Evolutionary conservation across 2,329 filamentous ascomycete species (phyloP).

Genomic region (Monosporascus sp.): DNA sequence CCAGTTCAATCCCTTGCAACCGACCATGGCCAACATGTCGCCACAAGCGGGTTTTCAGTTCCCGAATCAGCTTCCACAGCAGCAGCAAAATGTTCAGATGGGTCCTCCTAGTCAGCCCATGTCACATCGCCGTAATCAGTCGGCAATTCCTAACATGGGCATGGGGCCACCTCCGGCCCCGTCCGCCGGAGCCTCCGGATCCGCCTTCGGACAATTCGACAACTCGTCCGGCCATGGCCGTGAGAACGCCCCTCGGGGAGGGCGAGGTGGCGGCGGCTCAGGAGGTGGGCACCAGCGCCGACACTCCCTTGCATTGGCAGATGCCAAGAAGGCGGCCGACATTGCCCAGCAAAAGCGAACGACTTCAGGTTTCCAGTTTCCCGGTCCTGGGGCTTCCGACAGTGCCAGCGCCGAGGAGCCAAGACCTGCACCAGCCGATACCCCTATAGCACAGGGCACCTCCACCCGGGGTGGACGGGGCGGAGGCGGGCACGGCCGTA

Average conservation of each 20-base stretch:
- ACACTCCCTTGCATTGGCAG: slow-evolving; percentile 88
- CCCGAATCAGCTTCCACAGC: slow-evolving; percentile 66
- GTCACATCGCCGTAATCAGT: slow-evolving; percentile 96
- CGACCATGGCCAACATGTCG: slow-evolving; percentile 70
- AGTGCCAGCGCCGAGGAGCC: slow-evolving; percentile 54
- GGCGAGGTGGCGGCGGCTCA: slow-evolving; percentile 64
- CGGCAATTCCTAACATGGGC: slow-evolving; percentile 86
- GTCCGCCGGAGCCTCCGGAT: slow-evolving; percentile 81
- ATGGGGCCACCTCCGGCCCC: slow-evolving; percentile 87
- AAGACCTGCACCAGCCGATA: slow-evolving; percentile 42
- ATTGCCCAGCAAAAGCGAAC: slow-evolving; percentile 95
- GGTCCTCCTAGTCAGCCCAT: slow-evolving; percentile 71
- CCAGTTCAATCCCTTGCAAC: slow-evolving; percentile 73
- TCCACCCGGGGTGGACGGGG: slow-evolving; percentile 51
- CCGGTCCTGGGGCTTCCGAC: slow-evolving; percentile 63
- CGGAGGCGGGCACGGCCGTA: slow-evolving; percentile 58
- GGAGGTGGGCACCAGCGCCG: slow-evolving; percentile 82
- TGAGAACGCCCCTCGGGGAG: slow-evolving; percentile 67
- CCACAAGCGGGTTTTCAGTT: slow-evolving; percentile 87
- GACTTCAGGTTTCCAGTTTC: slow-evolving; percentile 91
- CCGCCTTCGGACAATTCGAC: slow-evolving; percentile 73
- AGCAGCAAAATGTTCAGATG: slow-evolving; percentile 65
- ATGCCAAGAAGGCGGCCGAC: slow-evolving; percentile 97
- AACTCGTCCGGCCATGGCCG: slow-evolving; percentile 56
- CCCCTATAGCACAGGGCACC: slow-evolving; percentile 34